phyloP scores from a whole-genome alignment of 1,284 basidiomycete genomes.

The Cerioporus squamosus region DNA sequence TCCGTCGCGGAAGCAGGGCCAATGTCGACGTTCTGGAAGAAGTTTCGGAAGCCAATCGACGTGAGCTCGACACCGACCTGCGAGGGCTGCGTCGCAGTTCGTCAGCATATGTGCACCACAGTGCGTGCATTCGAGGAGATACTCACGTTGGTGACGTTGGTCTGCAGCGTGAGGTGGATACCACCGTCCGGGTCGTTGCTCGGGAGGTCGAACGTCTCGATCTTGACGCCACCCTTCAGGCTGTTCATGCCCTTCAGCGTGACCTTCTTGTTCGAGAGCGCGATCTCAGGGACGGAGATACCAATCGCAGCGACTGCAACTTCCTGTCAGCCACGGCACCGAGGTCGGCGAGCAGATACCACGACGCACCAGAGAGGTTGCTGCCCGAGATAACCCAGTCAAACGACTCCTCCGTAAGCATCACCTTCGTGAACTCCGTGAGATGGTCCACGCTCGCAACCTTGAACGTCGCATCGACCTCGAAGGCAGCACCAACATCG shows the following conservation, averaged over 20 bases:
- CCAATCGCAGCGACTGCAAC: slow-evolving; percentile 53
- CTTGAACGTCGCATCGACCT: slow-evolving; percentile 59
- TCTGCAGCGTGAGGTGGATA: slow-evolving; percentile 69
- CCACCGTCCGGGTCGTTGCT: slow-evolving; percentile 78
- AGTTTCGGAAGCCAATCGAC: slow-evolving; percentile 67
- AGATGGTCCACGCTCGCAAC: slow-evolving; percentile 66
- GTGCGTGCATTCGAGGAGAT: neutral
- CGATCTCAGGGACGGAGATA: slow-evolving; percentile 62
- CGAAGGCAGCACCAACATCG: slow-evolving; percentile 67
- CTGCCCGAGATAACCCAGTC: slow-evolving; percentile 77
- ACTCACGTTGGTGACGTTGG: slow-evolving; percentile 64
- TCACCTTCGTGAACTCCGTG: slow-evolving; percentile 67
- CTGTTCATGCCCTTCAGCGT: slow-evolving; percentile 77
- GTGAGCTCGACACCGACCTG: slow-evolving; percentile 77
- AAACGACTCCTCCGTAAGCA: slow-evolving; percentile 73
- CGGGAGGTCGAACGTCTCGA: slow-evolving; percentile 76
- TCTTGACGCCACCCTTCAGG: slow-evolving; percentile 64
- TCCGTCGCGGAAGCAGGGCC: slow-evolving; percentile 60
- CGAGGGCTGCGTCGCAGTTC: slow-evolving; percentile 53
- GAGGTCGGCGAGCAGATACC: no score
- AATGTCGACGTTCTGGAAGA: slow-evolving; percentile 56
- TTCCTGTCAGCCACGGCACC: no score
- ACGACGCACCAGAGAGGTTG: slow-evolving; percentile 51
- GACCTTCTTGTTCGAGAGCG: slow-evolving; percentile 62
- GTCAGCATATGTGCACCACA: neutral